Percentiles rank a stretch among this genome's conserved stretches.
These are phyloP conservation scores for Kluyveromyces sp. DNA, from an alignment of 1,139 yeast species.

Conservation along the genomic window DNA sequence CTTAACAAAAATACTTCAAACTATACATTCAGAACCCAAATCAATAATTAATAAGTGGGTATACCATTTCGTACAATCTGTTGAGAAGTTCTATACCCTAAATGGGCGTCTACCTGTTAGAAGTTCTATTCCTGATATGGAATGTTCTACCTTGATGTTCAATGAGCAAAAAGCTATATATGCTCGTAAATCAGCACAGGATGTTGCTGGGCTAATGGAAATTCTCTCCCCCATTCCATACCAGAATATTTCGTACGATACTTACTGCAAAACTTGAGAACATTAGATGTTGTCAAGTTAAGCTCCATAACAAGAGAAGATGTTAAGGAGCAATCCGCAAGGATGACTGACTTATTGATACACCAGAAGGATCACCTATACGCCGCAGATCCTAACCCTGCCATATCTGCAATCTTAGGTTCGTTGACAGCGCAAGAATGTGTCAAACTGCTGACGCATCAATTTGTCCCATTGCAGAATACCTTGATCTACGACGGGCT, in stretches of 20 bases:
- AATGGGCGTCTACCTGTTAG: constrained; percentile 54
- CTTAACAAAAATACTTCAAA: constrained; percentile 31
- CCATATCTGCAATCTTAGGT: constrained; percentile 49
- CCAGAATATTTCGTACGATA: neutral
- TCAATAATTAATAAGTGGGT: constrained; percentile 33
- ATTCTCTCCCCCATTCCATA: neutral
- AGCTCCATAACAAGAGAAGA: too few species aligned
- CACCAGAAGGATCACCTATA: neutral
- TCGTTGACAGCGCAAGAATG: constrained; percentile 77
- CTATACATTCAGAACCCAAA: constrained; percentile 8
- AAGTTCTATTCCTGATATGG: constrained; percentile 86
- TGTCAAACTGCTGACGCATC: constrained; percentile 58
- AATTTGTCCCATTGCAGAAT: constrained; percentile 66
- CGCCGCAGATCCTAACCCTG: constrained; percentile 8
- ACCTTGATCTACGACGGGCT: constrained; percentile 63
- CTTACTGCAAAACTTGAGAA: neutral
- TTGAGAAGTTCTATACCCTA: constrained; percentile 41
- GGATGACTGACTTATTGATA: neutral
- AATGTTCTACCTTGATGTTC: constrained; percentile 62
- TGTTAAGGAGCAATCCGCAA: too few species aligned
- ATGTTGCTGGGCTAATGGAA: constrained; percentile 31
- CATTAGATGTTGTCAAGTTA: neutral
- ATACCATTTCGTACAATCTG: constrained; percentile 56
- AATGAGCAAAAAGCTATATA: constrained; percentile 52
- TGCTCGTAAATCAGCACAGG: constrained; percentile 46